Conservation (phyloP, 1,284 basidiomycete species). For the Earliella scabrosa region DNA sequence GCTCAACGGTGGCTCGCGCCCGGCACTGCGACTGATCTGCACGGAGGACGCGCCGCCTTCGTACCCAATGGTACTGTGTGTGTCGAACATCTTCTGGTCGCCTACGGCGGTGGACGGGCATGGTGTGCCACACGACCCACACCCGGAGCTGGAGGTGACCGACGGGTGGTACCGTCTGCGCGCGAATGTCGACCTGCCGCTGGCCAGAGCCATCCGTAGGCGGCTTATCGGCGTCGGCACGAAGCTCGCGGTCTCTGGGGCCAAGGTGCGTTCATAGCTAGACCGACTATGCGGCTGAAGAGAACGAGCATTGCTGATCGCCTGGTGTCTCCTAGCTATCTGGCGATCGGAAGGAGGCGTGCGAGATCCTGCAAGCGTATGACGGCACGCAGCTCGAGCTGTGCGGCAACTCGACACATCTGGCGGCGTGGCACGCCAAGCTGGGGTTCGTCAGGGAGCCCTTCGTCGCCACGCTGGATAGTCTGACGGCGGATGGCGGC, state of each 20-base stretch:
- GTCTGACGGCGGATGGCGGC: conserved; percentile 85
- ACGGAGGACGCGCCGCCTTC: conserved; percentile 77
- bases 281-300: too few species aligned
- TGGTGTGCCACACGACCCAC: conserved; percentile 40
- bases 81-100: conserved; percentile 71
- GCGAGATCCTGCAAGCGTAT: conserved; percentile 85
- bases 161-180: conserved; percentile 96
- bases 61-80: conserved; percentile 82
- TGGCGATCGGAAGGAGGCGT: conserved; percentile 73
- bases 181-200: conserved; percentile 74
- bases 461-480: conserved; percentile 79
- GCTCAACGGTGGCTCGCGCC: conserved; percentile 77
- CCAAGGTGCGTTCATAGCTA: conserved; percentile 79
- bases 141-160: conserved; percentile 80
- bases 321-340: conserved; percentile 55
- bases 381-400: conserved; percentile 70
- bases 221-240: conserved; percentile 76
- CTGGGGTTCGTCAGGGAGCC: conserved; percentile 75
- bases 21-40: conserved; percentile 78
- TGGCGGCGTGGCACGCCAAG: conserved; percentile 87
- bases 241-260: conserved; percentile 84
- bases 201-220: conserved; percentile 71
- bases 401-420: conserved; percentile 83
- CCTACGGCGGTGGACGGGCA: conserved; percentile 40
- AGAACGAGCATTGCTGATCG: too few species aligned